Evolutionary conservation across 2,329 filamentous ascomycete species (phyloP), one percentile per base, ranked within the genome.

Genomic region (Rhynchosporium agropyri): DNA sequence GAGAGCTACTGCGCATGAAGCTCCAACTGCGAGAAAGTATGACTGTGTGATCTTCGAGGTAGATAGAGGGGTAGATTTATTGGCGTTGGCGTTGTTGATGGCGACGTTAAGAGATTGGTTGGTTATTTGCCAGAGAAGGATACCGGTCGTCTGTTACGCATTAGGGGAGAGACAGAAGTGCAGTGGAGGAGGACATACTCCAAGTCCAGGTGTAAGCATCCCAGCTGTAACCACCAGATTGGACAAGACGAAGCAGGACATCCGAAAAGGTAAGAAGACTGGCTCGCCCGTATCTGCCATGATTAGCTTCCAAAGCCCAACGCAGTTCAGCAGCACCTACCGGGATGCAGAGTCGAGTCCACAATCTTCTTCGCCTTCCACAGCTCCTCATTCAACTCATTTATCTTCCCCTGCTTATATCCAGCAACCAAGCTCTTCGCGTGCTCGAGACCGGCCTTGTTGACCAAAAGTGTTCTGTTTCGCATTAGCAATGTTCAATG

Each of bases 41-140:
- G 92, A 97, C 77, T 97, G 88, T 66, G 89, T 84, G 66, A 99
- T 88, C 69, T 91, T 90, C 28, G 86, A 85, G 63, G 86, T 89
- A 26, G 90, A 90, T 67, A 98, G 84, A 0, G 94, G 92, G 3
- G 92, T 93, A 45, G 92, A 97, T 78, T 99, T 99, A 84, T 99
- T 99, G 67, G 94, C 92, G 77, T 99, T 99, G 74, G 94, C 91
- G 76, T 87, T 92, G 83, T 99, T 99, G 83, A 99, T 94, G 69
- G 92, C 94, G 33, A 99, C 95, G 76, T 99, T 99, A 71, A 99
- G 88, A 12, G 93, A 97, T 80, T 99, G 95, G 79, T 99, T 99
- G 69, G 90, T 86, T 63, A 97, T 86, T 79, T 99, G 95, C 95
- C 95, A 99, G 69, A 89, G 88, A 43, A 98, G 82, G 4, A 92